Conservation (phyloP, 805 yeast genomes). For the Wickerhamomyces tratensis region DNA sequence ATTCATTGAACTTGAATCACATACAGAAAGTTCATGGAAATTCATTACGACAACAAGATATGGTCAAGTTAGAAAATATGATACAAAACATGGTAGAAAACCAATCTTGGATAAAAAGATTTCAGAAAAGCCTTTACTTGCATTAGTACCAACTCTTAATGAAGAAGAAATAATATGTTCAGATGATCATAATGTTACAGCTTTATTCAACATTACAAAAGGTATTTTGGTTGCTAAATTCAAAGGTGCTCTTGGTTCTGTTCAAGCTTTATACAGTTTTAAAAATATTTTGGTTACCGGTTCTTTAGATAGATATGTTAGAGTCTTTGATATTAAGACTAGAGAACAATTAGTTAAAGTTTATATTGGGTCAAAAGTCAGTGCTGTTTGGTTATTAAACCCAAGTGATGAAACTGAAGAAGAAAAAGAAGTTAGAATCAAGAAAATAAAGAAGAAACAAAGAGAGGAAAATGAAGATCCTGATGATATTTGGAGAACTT, state of each 20-base stretch:
- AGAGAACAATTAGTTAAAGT: slow-evolving; percentile 59
- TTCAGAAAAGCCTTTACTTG: slow-evolving; percentile 42
- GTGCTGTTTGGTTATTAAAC: slow-evolving; percentile 40
- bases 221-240: slow-evolving; percentile 60
- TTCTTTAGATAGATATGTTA: slow-evolving; percentile 78
- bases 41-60: slow-evolving; percentile 61
- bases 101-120: slow-evolving; percentile 54
- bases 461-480: slow-evolving; percentile 18
- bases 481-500: slow-evolving; percentile 28
- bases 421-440: slow-evolving; percentile 18
- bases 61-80: slow-evolving; percentile 71
- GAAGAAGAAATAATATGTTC: slow-evolving; percentile 48
- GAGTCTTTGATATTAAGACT: slow-evolving; percentile 58
- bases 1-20: slow-evolving; percentile 27
- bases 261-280: slow-evolving; percentile 23
- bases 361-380: slow-evolving; percentile 65
- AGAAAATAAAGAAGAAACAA: slow-evolving; percentile 29
- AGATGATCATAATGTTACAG: slow-evolving; percentile 61
- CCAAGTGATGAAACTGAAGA: slow-evolving; percentile 27
- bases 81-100: slow-evolving; percentile 54
- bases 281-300: slow-evolving; percentile 56
- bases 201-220: slow-evolving; percentile 38
- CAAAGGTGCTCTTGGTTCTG: slow-evolving; percentile 72
- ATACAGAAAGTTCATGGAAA: slow-evolving; percentile 31
- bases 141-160: slow-evolving; percentile 16